Evolutionary conservation across 1,139 yeast species (phyloP), one percentile per base, ranked within the genome.

Genomic region (Geotrichum citri-aurantii): DNA sequence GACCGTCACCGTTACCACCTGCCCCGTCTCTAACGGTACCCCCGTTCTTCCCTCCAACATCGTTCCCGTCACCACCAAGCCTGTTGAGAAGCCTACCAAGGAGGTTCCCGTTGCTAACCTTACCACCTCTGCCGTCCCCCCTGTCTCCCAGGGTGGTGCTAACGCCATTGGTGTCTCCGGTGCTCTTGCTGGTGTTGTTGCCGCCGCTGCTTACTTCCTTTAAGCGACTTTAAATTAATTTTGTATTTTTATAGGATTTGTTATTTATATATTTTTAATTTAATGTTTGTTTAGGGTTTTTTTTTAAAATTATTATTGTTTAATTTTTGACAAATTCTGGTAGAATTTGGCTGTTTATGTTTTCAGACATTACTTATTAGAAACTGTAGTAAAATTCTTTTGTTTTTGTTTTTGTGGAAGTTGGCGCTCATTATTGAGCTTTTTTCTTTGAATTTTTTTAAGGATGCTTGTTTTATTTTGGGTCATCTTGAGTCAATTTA

Each of bases 1-100:
- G 68, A 72, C 80, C 65, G 59, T 66, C 61, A 71, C 75, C 60
- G 72, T 77, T 67, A 72, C 81, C 61, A 74, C 71, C 58, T 73
- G 76, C 71, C 72, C 74, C 70, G 64, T 66, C 69, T 55, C 64
- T 52, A 47, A 48, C 56, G 62, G 62, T 63, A 69, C 64, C 66
- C 71, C 58, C 64, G 59, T 57, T 63, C 55, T 59, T 66, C 58
- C 66, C 63, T 63, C 57, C 54, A 24, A 56, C 55, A 55, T 57
- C 53, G 64, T 44, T 42, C 69, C 61, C 60, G 69, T 59, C 59
- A 29, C 57, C 50, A 14, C 60, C 33, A 54, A 63, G 56, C 52
- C 57, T 49, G 19, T 53, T 46, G 33, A 46, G 24, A 51, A 23
- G 42, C 21, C 60, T 52, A 17, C 59, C 51, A 37, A 37, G 44